Base-by-base conservation (phyloP, 108 stramenopile species). In the Conticribra weissflogii region DNA sequence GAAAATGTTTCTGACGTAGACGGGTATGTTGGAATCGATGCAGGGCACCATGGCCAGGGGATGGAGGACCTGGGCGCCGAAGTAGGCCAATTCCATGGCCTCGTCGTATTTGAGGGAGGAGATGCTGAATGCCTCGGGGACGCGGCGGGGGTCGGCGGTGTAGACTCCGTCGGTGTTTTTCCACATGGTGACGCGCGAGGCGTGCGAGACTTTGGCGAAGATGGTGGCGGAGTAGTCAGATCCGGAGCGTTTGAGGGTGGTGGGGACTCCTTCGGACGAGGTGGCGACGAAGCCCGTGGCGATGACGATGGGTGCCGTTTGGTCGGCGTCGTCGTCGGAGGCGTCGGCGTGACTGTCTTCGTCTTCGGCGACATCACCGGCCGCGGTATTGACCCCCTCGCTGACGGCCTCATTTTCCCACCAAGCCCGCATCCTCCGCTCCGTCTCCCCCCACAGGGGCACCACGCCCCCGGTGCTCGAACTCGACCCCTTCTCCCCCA, bases 81-180 rank as follows among this genome's bases (percentile, higher is more conserved):
- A 96, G 68, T 92, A 96, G 22, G 94, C 94, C 28, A 96, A 85
- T 66, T 96, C 94, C 86, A 96, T 86, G 27, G 94, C 94, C 72
- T 96, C 94, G 63, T 90, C 89, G 82, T 92, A 96, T 53, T 85
- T 90, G 41, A 96, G 71, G 12, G 88, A 78, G 24, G 47, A 51
- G 30, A 91, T 83, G 58, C 79, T 55, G 49, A 92, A 89, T n/a
- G 92, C 92, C 76, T 92, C 94, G 1, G 92, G 92, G 33, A 96
- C 94, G 34, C 92, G 81, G 25, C 94, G 84, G 15, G 94, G 94
- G 71, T 96, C 94, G 54, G 94, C 94, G 46, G 88, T 88, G 48
- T 88, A 85, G 30, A 96, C 94, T 44, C 94, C 94, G 78, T 92
- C 87, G 21, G 91, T 91, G 67, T 96, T 91, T 41, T 91, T 96